Conservation (phyloP, 2,329 filamentous ascomycete genomes). For the Botrytis medusae region DNA sequence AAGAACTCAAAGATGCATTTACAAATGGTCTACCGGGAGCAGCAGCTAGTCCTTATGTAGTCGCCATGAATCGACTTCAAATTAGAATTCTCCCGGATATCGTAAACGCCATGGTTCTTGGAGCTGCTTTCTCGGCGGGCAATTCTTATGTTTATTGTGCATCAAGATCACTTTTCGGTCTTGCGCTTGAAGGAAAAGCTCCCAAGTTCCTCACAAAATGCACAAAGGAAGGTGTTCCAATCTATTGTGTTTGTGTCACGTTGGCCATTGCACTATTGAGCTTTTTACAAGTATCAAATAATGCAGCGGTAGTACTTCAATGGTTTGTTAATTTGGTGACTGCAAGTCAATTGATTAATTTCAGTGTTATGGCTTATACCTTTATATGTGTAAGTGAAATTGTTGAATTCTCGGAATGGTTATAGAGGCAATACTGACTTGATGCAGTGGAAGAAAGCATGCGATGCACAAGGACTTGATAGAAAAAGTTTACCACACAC, state of each 20-base stretch:
- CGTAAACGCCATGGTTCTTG: slow-evolving; percentile 57
- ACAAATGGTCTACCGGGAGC: slow-evolving; percentile 48
- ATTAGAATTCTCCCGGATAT: slow-evolving; percentile 51
- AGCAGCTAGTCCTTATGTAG: slow-evolving; percentile 51
- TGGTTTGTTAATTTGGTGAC: slow-evolving; percentile 63
- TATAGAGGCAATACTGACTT: not conserved
- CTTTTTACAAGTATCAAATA: slow-evolving; percentile 60
- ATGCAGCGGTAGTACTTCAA: slow-evolving; percentile 56
- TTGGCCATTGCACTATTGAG: slow-evolving; percentile 58
- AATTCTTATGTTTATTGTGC: slow-evolving; percentile 45
- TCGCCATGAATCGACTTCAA: slow-evolving; percentile 50
- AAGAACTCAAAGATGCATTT: slow-evolving; percentile 40
- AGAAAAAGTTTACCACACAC: slow-evolving; percentile 49
- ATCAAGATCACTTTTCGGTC: slow-evolving; percentile 52
- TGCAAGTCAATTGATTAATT: slow-evolving; percentile 53
- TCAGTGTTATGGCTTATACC: slow-evolving; percentile 54
- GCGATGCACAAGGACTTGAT: slow-evolving; percentile 47
- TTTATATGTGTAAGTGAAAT: slow-evolving; percentile 44
- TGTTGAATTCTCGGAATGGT: not conserved
- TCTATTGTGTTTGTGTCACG: slow-evolving; percentile 57
- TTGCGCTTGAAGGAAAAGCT: slow-evolving; percentile 53
- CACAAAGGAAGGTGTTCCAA: slow-evolving; percentile 52
- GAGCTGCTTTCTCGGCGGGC: slow-evolving; percentile 55
- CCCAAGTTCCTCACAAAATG: slow-evolving; percentile 51
- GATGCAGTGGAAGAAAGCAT: slow-evolving; percentile 52